phyloP scores from a whole-genome alignment of 2,329 filamentous ascomycete genomes.

The Ophiocordyceps unilateralis region DNA sequence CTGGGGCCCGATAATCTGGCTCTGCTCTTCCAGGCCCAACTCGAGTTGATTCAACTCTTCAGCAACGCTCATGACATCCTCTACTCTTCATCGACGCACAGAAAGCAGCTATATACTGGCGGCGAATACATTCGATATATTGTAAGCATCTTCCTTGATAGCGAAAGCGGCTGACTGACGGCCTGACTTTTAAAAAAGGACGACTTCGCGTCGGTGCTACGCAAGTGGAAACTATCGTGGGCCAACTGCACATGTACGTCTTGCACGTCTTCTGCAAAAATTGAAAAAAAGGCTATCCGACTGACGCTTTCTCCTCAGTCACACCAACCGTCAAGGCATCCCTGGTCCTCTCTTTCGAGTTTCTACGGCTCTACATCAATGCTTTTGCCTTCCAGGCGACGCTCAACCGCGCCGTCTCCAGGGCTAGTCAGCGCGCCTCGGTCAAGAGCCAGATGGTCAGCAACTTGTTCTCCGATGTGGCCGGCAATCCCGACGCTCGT shows the following conservation, averaged over 20 bases:
- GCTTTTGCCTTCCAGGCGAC: constrained; percentile 63
- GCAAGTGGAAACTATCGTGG: constrained; percentile 56
- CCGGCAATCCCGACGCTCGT: constrained; percentile 42
- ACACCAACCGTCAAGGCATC: constrained; percentile 50
- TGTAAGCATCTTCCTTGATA: constrained; percentile 7
- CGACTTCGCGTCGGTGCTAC: constrained; percentile 51
- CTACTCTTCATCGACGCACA: constrained; percentile 53
- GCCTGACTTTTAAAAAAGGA: no score
- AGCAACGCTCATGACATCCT: constrained; percentile 59
- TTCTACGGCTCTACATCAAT: constrained; percentile 55
- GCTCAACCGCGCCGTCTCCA: constrained; percentile 27
- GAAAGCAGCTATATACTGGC: constrained; percentile 51
- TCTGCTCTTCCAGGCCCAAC: constrained; percentile 50
- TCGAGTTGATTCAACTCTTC: constrained; percentile 56
- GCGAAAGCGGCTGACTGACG: no score
- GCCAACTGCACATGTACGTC: constrained; percentile 42
- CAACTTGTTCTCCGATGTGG: constrained; percentile 33
- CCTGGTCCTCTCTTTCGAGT: constrained; percentile 54
- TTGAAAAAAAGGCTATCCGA: no score
- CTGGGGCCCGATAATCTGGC: constrained; percentile 49
- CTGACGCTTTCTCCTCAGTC: constrained; percentile 21
- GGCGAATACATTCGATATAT: constrained; percentile 62
- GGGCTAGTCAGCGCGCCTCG: constrained; percentile 16
- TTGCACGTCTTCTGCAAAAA: no score
- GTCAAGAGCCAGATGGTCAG: constrained; percentile 15